A percentile compares a stretch with the other conserved stretches of the same genome.
These are phyloP conservation scores for Ilyonectria mors-panacis DNA, from an alignment of 2,329 filamentous ascomycete genomes.

Conservation along the genomic window DNA sequence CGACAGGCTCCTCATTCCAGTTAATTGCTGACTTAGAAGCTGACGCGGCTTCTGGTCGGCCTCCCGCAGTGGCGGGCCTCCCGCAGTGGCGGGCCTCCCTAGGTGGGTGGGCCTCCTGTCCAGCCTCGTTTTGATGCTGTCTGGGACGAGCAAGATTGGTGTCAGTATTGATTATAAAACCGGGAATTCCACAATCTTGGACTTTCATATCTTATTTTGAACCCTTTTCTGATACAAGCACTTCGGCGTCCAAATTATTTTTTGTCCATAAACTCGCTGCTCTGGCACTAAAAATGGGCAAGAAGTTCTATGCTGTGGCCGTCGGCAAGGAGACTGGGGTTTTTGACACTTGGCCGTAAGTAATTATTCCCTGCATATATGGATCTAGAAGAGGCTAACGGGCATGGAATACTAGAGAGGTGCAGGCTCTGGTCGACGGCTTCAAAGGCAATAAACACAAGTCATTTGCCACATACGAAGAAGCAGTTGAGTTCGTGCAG, in stretches of 20 bases:
- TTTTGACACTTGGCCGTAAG: conserved; percentile 18
- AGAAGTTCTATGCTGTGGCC: conserved; percentile 26
- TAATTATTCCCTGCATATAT: too few relatives aligned
- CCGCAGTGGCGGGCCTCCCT: not conserved
- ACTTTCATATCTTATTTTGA: too few relatives aligned
- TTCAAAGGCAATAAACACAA: conserved; percentile 11
- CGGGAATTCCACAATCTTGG: too few relatives aligned
- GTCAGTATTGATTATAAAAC: not conserved
- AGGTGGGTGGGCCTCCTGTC: not conserved
- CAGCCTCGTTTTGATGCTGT: not conserved
- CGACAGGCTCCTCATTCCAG: too few relatives aligned
- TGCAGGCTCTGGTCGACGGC: not conserved
- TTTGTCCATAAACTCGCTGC: too few relatives aligned
- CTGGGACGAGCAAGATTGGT: not conserved
- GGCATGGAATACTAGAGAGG: not conserved
- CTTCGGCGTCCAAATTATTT: not conserved
- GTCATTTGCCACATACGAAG: conserved; percentile 4
- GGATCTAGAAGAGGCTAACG: not conserved
- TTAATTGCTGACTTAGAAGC: not conserved
- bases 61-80: not conserved
- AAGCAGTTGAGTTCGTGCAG: conserved; percentile 5
- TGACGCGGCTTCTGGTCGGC: not conserved
- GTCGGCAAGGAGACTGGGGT: conserved; percentile 15
- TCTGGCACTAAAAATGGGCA: not conserved
- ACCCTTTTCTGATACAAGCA: not conserved